Percentiles rank a stretch among this genome's conserved stretches.
phyloP scores from a whole-genome alignment of 108 stramenopile species.

The Discostella stelligeroides region DNA sequence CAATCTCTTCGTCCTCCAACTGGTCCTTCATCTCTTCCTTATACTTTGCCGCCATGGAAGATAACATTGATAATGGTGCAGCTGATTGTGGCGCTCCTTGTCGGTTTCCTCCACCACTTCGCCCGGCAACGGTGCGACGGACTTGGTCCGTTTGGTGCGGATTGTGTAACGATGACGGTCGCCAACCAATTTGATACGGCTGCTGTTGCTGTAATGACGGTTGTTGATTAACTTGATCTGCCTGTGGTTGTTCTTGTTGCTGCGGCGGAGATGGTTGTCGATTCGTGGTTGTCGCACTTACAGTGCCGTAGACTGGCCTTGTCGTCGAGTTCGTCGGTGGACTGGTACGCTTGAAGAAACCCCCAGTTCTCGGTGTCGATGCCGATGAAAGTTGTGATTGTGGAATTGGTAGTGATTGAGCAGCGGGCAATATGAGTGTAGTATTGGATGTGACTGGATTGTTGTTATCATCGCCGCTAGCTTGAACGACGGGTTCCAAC shows the following conservation, averaged over 20 bases:
- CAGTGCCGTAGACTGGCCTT: background rate
- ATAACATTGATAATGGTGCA: background rate
- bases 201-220: constrained; percentile 1
- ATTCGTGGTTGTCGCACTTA: background rate
- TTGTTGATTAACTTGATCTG: too few species aligned
- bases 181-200: constrained; percentile 7
- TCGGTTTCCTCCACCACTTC: background rate
- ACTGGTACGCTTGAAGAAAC: constrained; percentile 3
- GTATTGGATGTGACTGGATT: background rate
- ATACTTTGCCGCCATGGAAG: background rate
- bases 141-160: background rate
- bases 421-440: background rate
- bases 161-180: background rate
- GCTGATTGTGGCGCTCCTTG: background rate
- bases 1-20: background rate
- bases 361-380: background rate
- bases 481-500: background rate
- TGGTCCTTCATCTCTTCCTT: background rate
- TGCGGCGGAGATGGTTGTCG: background rate
- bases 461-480: background rate
- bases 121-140: background rate
- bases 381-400: background rate
- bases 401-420: background rate
- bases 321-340: background rate
- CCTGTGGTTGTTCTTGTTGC: constrained; percentile 9